These are phyloP conservation scores for Aspergillus asperescens DNA, from an alignment of 495 filamentous ascomycete species.

Conservation along the genomic window DNA sequence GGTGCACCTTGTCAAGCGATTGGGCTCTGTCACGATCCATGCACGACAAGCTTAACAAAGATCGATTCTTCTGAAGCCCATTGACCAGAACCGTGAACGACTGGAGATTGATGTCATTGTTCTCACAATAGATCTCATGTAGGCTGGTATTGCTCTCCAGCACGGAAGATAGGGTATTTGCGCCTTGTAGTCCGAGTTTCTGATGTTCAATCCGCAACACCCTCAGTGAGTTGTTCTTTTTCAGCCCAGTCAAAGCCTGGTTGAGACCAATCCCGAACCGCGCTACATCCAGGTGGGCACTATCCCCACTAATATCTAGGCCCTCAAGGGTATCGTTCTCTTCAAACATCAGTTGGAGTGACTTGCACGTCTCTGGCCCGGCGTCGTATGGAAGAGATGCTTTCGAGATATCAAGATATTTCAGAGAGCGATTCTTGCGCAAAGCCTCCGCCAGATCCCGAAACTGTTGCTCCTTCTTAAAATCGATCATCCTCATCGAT, in stretches of 20 bases:
- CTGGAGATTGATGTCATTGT: conserved; percentile 72
- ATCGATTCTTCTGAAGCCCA: conserved; percentile 61
- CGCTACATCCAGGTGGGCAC: conserved; percentile 79
- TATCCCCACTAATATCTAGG: conserved; percentile 85
- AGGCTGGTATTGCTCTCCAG: conserved; percentile 61
- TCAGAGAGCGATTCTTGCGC: conserved; percentile 64
- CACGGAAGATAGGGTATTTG: conserved; percentile 72
- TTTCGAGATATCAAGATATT: conserved; percentile 80
- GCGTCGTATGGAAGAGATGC: conserved; percentile 78
- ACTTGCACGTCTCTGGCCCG: conserved; percentile 64
- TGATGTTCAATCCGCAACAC: conserved; percentile 70
- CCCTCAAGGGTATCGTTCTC: conserved; percentile 70
- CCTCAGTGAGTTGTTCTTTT: conserved; percentile 66
- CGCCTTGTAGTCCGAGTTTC: conserved; percentile 62
- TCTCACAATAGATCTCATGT: conserved; percentile 67
- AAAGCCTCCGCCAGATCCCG: conserved; percentile 67
- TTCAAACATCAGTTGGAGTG: conserved; percentile 70
- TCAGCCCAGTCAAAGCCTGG: conserved; percentile 68
- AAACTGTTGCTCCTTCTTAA: conserved; percentile 70
- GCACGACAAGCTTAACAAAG: conserved; percentile 57
- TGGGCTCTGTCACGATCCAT: conserved; percentile 59
- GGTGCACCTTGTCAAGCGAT: conserved; percentile 58
- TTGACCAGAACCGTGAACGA: conserved; percentile 75
- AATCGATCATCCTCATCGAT: conserved; percentile 82
- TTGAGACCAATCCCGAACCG: conserved; percentile 79